phyloP scores from a whole-genome alignment of 257 asterid species.

The Fraxinus quadrangulata region DNA sequence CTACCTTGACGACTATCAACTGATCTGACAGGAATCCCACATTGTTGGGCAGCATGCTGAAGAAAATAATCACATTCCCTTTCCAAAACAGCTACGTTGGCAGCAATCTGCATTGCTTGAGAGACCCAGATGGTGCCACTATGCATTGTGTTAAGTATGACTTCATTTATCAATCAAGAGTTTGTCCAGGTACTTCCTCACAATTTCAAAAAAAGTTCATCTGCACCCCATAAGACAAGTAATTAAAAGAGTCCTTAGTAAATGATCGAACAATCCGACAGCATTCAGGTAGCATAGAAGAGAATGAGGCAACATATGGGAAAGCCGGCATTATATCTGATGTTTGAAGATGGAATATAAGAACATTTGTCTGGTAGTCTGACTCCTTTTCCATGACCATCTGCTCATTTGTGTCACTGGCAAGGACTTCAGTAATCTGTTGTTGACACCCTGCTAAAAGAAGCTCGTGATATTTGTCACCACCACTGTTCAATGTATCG shows the following conservation, averaged over 20 bases:
- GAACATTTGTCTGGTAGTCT: conserved; percentile 79
- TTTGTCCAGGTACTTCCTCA: conserved; percentile 71
- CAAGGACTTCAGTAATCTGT: conserved; percentile 56
- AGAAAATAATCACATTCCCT: conserved; percentile 88
- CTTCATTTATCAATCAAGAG: conserved; percentile 80
- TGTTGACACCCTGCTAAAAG: conserved; percentile 72
- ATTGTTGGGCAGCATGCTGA: conserved; percentile 95
- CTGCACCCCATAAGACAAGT: conserved; percentile 73
- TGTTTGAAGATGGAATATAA: conserved; percentile 79
- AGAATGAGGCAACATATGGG: conserved; percentile 87
- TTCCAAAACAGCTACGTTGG: conserved; percentile 78
- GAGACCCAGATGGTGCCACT: conserved; percentile 68
- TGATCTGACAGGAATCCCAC: conserved; percentile 82
- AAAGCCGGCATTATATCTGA: conserved; percentile 96
- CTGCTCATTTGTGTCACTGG: conserved; percentile 63
- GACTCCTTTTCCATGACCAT: conserved; percentile 92
- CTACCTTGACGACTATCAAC: conserved; percentile 76
- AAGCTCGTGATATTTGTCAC: conserved; percentile 81
- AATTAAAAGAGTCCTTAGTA: conserved; percentile 77
- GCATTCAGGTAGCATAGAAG: conserved; percentile 83
- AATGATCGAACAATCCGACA: conserved; percentile 76
- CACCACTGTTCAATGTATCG: conserved; percentile 68
- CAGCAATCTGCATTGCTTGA: conserved; percentile 96
- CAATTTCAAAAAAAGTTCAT: conserved; percentile 82
- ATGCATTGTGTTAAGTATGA: conserved; percentile 56